Evolutionary conservation across 2,329 filamentous ascomycete species (phyloP).

Genomic region (Clarireedia monteithiana): DNA sequence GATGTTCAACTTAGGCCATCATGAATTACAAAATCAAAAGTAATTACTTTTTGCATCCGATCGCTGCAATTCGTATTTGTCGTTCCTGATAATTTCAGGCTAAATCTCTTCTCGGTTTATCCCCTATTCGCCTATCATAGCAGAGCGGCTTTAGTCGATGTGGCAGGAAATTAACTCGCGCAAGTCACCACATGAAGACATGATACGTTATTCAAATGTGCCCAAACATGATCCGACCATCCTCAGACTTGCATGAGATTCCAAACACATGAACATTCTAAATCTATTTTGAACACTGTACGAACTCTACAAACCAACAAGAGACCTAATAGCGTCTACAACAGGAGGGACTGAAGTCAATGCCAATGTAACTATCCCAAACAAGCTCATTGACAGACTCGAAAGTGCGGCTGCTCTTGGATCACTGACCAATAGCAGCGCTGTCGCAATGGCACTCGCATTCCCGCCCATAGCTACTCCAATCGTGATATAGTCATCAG

Average conservation of each 20-base stretch:
- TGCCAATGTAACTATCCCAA: slow-evolving; percentile 50
- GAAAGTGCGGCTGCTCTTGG: slow-evolving; percentile 51
- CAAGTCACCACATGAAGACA: too few relatives aligned
- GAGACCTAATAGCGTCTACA: slow-evolving; percentile 38
- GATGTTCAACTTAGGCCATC: background rate
- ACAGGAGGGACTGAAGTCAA: slow-evolving; percentile 50
- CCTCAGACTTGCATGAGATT: background rate
- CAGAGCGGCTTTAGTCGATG: too few relatives aligned
- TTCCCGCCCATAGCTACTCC: slow-evolving; percentile 55
- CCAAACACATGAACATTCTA: background rate
- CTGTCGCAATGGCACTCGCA: slow-evolving; percentile 51
- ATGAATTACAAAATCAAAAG: background rate
- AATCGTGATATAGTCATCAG: slow-evolving; percentile 56
- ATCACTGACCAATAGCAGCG: slow-evolving; percentile 46
- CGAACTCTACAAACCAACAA: slow-evolving; percentile 35
- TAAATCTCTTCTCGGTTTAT: too few relatives aligned
- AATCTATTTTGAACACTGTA: background rate
- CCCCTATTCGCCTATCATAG: too few relatives aligned
- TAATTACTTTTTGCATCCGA: background rate
- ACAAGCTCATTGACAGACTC: slow-evolving; percentile 52
- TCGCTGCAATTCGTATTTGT: too few relatives aligned
- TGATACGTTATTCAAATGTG: too few relatives aligned
- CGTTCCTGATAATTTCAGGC: too few relatives aligned
- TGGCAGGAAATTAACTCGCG: too few relatives aligned
- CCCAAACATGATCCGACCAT: too few relatives aligned